Evolutionary conservation across 2,329 filamentous ascomycete genomes (phyloP).

Genomic region (Pseudogymnoascus sp.): DNA sequence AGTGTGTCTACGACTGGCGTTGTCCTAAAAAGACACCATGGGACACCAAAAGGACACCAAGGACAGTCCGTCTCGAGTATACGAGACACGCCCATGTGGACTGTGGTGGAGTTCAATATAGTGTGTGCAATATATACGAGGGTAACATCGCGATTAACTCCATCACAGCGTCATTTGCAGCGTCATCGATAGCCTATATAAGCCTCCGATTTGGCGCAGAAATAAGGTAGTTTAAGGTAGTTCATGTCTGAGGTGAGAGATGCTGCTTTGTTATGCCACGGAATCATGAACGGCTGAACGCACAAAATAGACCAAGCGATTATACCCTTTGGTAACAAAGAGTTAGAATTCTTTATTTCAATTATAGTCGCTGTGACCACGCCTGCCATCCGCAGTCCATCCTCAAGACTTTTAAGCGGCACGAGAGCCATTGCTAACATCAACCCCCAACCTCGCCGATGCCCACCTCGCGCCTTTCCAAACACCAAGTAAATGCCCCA

Average conservation of each 20-base stretch:
- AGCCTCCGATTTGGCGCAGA: neutral
- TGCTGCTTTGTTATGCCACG: neutral
- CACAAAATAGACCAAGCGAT: neutral
- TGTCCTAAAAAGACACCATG: neutral
- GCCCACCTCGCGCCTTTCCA: neutral
- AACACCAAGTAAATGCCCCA: neutral
- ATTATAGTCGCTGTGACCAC: neutral
- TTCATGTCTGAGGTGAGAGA: neutral
- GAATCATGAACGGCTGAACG: neutral
- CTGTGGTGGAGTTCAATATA: neutral
- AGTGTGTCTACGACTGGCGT: neutral
- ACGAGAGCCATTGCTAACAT: neutral
- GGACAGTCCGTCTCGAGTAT: neutral
- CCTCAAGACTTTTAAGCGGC: neutral
- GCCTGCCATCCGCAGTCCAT: neutral
- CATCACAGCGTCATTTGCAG: neutral
- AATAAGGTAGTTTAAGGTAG: neutral
- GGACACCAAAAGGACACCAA: neutral
- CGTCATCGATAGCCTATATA: neutral
- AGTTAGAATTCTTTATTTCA: neutral
- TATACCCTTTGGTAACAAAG: neutral
- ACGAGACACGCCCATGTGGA: neutral
- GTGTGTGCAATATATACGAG: conserved; percentile 2
- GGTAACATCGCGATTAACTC: neutral
- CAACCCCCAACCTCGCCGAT: neutral